Percentiles rank a stretch among this genome's conserved stretches.
Evolutionary conservation across 768 basidiomycete genomes (phyloP).

Genomic region (Gymnopilus dilepis): DNA sequence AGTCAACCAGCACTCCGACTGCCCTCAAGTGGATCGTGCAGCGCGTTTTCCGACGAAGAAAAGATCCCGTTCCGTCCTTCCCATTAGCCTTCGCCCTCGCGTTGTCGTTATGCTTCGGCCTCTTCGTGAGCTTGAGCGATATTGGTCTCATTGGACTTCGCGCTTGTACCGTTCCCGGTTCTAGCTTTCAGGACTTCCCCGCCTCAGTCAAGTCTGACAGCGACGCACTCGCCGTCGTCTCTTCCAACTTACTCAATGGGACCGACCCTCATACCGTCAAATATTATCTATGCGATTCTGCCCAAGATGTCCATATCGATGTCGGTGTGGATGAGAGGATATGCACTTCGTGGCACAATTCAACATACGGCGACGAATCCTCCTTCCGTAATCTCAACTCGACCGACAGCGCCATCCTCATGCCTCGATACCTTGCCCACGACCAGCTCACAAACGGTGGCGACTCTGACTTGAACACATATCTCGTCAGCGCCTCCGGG

Average conservation of each 20-base stretch:
- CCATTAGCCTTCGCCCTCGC: constrained; percentile 23
- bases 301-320: constrained; percentile 5
- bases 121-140: constrained; percentile 14
- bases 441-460: not conserved
- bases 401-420: constrained; percentile 30
- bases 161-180: constrained; percentile 17
- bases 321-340: constrained; percentile 10
- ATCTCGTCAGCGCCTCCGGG: constrained; percentile 23
- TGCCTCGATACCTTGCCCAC: constrained; percentile 22
- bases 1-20: constrained; percentile 17
- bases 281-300: constrained; percentile 2
- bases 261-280: constrained; percentile 2
- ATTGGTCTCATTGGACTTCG: constrained; percentile 11
- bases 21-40: constrained; percentile 26
- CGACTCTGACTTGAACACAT: constrained; percentile 21
- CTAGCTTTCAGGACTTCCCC: constrained; percentile 21
- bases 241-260: constrained; percentile 1
- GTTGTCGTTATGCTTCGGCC: constrained; percentile 18
- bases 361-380: constrained; percentile 25
- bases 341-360: constrained; percentile 30
- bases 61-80: constrained; percentile 21
- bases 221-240: constrained; percentile 17
- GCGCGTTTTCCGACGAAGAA: constrained; percentile 17
- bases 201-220: constrained; percentile 20
- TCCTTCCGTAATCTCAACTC: constrained; percentile 25